Evolutionary conservation across 805 yeast species (phyloP), one percentile per base, ranked within the genome.

Genomic region (Yarrowia bubula): DNA sequence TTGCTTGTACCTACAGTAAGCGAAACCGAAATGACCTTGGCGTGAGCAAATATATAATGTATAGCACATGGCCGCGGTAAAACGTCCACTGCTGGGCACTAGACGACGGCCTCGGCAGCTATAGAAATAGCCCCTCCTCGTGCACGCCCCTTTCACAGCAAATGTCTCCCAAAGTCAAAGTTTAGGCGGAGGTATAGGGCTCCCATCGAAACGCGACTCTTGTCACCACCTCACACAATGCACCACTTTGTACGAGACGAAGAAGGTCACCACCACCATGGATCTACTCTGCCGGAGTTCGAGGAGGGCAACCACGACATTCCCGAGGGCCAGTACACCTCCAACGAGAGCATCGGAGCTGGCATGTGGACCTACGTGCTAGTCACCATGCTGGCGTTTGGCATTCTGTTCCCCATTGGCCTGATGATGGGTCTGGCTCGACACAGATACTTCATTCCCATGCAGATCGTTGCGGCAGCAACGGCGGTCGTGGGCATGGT

Each of bases 371-470:
- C 74, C 13, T 80, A 78, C 62, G 74, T 79, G 17, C 65, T 70
- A 14, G 62, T 77, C 32, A 73, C 77, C 73, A 68, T 70, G 41
- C 17, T 76, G 11, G 71, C 81, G 28, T 75, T 78, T 66, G 81
- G 79, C 5, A 55, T 79, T 33, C 61, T 78, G 13, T 75, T 77
- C 67, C 81, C 81, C 8, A 69, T 73, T 37, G 79, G 80, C 3
- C 71, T 78, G 69, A 77, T 77, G 17, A 71, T 75, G 65, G 80
- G 80, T 38, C 74, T 78, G 66, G 76, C 78, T 14, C 70, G 72
- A 42, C 69, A 69, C 68, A 63, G 75, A 44, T 75, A 74, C 42
- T 80, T 78, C 65, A 75, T 77, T 33, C 76, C 79, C 10, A 66
- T 75, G 15, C 79, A 77, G 69, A 68, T 70, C 31, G 62, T 70